A percentile compares a stretch with the other conserved stretches of the same genome.
Conservation (phyloP, 2,329 filamentous ascomycete species). For the Elsinoe fawcettii region DNA sequence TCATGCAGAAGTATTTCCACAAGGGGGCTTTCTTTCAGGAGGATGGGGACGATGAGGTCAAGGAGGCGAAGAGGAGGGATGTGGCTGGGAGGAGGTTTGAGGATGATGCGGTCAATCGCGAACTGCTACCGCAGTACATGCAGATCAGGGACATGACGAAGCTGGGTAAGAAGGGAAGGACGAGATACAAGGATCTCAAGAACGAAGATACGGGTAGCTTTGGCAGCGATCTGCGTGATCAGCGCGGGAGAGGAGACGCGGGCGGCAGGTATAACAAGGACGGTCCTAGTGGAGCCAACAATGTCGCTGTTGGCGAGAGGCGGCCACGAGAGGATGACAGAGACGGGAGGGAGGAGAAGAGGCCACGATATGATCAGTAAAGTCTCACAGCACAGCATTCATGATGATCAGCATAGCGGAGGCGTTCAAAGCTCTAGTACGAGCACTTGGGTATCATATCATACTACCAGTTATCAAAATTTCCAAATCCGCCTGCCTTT, state of each 20-base stretch:
- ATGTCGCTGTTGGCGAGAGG: slow-evolving; percentile 59
- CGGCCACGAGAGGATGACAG: slow-evolving; percentile 38
- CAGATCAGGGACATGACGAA: slow-evolving; percentile 91
- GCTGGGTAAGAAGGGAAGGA: slow-evolving; percentile 83
- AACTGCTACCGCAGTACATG: slow-evolving; percentile 80
- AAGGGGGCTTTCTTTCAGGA: slow-evolving; percentile 93
- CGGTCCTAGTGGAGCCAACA: slow-evolving; percentile 59
- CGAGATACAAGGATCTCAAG: slow-evolving; percentile 81
- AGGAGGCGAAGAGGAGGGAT: slow-evolving; percentile 71
- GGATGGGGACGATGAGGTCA: slow-evolving; percentile 54
- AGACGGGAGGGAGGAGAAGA: slow-evolving; percentile 37
- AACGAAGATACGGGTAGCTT: slow-evolving; percentile 86
- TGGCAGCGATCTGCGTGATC: slow-evolving; percentile 56
- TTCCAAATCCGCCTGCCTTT: slow-evolving; percentile 69
- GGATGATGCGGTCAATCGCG: slow-evolving; percentile 75
- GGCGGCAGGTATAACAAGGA: slow-evolving; percentile 58
- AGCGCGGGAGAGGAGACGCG: slow-evolving; percentile 38
- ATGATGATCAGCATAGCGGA: neutral
- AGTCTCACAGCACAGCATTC: neutral
- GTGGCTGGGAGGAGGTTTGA: slow-evolving; percentile 76
- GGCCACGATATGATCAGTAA: slow-evolving; percentile 33
- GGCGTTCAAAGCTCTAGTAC: slow-evolving; percentile 4
- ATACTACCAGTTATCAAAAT: slow-evolving; percentile 58
- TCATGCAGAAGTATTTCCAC: slow-evolving; percentile 95
- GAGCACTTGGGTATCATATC: slow-evolving; percentile 11